Evolutionary conservation across 2,329 filamentous ascomycete species (phyloP).

Genomic region (Coniochaeta prunicola): DNA sequence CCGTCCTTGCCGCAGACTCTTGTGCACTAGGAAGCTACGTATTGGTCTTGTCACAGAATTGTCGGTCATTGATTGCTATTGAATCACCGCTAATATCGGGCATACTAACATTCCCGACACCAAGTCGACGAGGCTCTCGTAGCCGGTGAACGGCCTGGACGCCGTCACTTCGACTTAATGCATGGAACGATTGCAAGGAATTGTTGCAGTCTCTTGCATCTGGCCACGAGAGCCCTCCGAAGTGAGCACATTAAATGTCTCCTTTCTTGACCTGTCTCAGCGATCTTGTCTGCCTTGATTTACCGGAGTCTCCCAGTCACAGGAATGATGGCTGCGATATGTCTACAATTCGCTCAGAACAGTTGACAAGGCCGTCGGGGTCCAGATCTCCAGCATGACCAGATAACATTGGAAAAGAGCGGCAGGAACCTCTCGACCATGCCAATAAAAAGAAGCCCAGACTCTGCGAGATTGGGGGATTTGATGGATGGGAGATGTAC

Average conservation of each 20-base stretch:
- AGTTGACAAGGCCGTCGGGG: neutral
- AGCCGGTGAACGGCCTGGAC: neutral
- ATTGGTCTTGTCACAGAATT: neutral
- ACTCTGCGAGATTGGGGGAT: neutral
- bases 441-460: constrained; percentile 1
- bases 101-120: neutral
- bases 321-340: neutral
- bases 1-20: neutral
- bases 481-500: neutral
- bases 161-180: neutral
- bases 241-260: neutral
- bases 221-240: neutral
- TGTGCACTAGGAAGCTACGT: neutral
- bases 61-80: neutral
- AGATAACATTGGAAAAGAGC: neutral
- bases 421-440: neutral
- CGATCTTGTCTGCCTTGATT: neutral
- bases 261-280: neutral
- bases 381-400: neutral
- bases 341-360: neutral
- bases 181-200: neutral
- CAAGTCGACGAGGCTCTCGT: neutral
- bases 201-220: neutral
- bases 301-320: neutral
- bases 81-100: no score